Conservation (phyloP, 306 rosid genomes). For the Quercus variabilis region DNA sequence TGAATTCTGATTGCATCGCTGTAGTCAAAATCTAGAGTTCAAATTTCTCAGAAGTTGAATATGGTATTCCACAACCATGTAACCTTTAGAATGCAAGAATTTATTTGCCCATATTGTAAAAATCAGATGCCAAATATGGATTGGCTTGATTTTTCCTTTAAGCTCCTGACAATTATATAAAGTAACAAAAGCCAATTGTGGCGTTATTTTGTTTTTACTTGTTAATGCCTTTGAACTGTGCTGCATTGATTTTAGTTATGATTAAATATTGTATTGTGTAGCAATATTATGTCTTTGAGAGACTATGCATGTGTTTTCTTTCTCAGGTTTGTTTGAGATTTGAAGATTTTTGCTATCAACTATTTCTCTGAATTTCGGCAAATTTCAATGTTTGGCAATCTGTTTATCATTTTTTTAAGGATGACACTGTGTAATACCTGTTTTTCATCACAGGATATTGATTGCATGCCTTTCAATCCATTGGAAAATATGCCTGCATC, state of each 20-base stretch:
- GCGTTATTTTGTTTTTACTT: neutral
- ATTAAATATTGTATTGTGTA: neutral
- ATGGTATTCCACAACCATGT: neutral
- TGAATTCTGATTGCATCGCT: neutral
- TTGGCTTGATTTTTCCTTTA: no score
- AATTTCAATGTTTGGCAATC: neutral
- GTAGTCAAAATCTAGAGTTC: neutral
- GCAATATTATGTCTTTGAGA: neutral
- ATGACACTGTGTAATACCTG: conserved; percentile 24
- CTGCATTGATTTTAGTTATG: no score
- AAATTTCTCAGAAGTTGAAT: neutral
- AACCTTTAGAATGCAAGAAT: neutral
- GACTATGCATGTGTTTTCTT: neutral
- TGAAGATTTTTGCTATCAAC: neutral
- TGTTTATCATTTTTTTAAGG: neutral
- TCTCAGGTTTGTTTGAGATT: neutral
- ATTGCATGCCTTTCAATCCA: conserved; percentile 91
- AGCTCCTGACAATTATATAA: neutral
- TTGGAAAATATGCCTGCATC: conserved; percentile 71
- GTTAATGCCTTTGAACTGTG: neutral
- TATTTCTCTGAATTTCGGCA: neutral
- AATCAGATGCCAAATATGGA: neutral
- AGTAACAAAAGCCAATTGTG: neutral
- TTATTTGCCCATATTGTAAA: neutral
- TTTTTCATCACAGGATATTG: conserved; percentile 66